Conservation (phyloP, 352 stramenopile genomes). For the Globisporangium emineosum region DNA sequence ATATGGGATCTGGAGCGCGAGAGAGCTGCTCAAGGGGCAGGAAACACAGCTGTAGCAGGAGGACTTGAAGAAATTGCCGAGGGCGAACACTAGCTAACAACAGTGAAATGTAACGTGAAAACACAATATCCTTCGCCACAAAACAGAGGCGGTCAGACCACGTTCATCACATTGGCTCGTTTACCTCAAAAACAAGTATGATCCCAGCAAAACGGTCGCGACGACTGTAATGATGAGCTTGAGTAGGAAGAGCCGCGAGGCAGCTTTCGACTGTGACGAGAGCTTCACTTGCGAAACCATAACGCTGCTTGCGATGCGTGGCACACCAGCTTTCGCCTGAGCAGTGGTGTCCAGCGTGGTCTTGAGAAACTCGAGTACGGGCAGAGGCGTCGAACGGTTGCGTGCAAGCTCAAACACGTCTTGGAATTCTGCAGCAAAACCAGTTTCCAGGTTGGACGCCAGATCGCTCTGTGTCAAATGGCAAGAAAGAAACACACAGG, state of each 20-base stretch:
- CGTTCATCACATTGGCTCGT: background rate
- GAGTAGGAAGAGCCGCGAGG: conserved; percentile 64
- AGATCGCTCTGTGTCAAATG: conserved; percentile 38
- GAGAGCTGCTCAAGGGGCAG: conserved; percentile 12
- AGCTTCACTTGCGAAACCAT: conserved; percentile 51
- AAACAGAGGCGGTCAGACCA: background rate
- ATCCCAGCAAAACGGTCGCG: conserved; percentile 47
- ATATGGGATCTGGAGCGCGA: conserved; percentile 14
- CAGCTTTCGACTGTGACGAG: conserved; percentile 35
- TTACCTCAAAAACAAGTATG: conserved; percentile 43
- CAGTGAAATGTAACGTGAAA: no score
- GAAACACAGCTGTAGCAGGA: background rate
- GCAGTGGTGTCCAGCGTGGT: conserved; percentile 32
- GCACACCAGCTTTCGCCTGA: conserved; percentile 14
- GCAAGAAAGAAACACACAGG: background rate
- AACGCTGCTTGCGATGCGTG: conserved; percentile 37
- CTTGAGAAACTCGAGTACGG: conserved; percentile 47
- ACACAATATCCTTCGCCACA: no score
- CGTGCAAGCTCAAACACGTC: conserved; percentile 75
- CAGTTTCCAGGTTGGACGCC: conserved; percentile 36
- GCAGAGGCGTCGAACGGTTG: conserved; percentile 37
- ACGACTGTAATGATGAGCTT: conserved; percentile 65
- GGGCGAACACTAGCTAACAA: background rate
- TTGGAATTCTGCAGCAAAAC: conserved; percentile 63
- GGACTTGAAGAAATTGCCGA: conserved; percentile 1